A percentile compares a stretch with the other conserved stretches of the same genome.
phyloP scores from a whole-genome alignment of 2,329 filamentous ascomycete genomes.

The Penicillium hordei region DNA sequence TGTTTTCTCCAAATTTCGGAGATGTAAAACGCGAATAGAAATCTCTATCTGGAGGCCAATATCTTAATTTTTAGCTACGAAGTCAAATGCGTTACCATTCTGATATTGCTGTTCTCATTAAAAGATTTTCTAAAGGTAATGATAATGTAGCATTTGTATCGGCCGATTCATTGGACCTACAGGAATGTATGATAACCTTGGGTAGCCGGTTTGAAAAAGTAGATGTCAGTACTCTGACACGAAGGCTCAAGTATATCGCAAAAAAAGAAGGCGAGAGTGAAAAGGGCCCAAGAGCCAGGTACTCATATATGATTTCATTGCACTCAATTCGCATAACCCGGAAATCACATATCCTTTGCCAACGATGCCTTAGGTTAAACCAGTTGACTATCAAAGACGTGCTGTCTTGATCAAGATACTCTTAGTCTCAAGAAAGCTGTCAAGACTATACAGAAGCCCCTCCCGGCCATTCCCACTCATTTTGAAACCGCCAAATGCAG shows the following conservation, averaged over 20 bases:
- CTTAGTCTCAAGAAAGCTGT: constrained; percentile 35
- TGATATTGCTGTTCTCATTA: not conserved
- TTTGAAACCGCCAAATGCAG: constrained; percentile 49
- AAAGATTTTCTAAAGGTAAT: not conserved
- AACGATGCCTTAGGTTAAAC: not conserved
- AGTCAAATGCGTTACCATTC: not conserved
- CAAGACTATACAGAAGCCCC: constrained; percentile 38
- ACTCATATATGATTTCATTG: not conserved
- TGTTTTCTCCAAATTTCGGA: not conserved
- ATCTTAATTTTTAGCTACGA: not conserved
- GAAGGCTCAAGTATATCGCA: not conserved
- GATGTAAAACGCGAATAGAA: not conserved
- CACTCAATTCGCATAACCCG: not conserved
- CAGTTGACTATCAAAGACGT: not conserved
- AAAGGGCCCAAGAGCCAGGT: not conserved
- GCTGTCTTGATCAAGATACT: constrained; percentile 28
- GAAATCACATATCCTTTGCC: not conserved
- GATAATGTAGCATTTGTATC: not conserved
- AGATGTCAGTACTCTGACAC: not conserved
- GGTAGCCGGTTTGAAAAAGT: no score
- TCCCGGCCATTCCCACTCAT: constrained; percentile 42
- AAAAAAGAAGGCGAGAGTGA: not conserved
- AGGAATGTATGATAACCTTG: not conserved
- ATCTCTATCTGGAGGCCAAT: not conserved
- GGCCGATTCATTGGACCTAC: not conserved